Evolutionary conservation across 805 yeast species (phyloP).

Genomic region (Lipomyces orientalis): DNA sequence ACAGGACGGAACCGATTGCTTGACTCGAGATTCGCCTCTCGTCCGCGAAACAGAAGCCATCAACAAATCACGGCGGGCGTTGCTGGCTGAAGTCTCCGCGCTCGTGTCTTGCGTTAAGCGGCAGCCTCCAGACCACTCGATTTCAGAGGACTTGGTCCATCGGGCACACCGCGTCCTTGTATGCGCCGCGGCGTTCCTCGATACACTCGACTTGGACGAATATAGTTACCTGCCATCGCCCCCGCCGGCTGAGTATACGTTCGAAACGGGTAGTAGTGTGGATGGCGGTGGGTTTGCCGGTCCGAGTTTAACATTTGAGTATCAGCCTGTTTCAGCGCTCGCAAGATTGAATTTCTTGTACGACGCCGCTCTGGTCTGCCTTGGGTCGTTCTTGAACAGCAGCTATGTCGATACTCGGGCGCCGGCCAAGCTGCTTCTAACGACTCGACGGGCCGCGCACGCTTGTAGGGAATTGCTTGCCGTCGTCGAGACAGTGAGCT

Average conservation of each 20-base stretch:
- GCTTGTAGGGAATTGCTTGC: conserved; percentile 49
- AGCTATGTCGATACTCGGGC: conserved; percentile 31
- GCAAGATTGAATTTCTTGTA: conserved; percentile 47
- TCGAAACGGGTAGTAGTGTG: not conserved
- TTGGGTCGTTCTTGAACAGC: conserved; percentile 45
- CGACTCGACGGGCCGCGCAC: conserved; percentile 49
- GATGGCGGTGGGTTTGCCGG: not conserved
- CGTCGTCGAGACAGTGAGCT: conserved; percentile 45
- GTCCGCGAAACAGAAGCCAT: conserved; percentile 44
- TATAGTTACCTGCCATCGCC: not conserved
- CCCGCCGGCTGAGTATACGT: conserved; percentile 8
- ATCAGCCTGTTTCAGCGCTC: conserved; percentile 38
- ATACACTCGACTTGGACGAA: conserved; percentile 41
- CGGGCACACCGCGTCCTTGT: conserved; percentile 45
- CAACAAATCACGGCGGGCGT: conserved; percentile 45
- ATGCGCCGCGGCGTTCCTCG: conserved; percentile 45
- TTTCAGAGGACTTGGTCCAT: conserved; percentile 44
- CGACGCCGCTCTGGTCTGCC: conserved; percentile 46
- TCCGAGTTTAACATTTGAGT: conserved; percentile 5
- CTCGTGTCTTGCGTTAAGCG: conserved; percentile 48
- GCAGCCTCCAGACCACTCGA: conserved; percentile 43
- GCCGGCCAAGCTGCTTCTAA: conserved; percentile 42
- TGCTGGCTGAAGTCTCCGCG: conserved; percentile 50
- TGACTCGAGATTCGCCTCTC: conserved; percentile 45
- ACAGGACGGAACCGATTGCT: conserved; percentile 44